phyloP scores from a whole-genome alignment of 352 stramenopile species.

The Phytophthora palmivora region DNA sequence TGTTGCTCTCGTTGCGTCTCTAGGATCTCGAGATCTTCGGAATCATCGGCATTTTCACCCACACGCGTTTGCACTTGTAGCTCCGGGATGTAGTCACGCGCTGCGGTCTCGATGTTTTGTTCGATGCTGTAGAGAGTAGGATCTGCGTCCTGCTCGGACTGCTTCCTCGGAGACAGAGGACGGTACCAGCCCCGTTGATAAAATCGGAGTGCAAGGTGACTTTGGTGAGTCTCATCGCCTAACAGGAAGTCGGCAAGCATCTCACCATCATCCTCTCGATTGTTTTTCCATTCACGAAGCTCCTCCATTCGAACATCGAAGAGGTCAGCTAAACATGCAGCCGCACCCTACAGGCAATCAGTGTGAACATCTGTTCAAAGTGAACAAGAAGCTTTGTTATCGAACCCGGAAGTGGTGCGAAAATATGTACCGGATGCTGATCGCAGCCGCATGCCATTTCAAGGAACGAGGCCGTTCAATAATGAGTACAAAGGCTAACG shows the following conservation, averaged over 20 bases:
- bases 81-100: slow-evolving; percentile 53
- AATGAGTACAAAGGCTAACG: slow-evolving; percentile 66
- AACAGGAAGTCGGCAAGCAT: slow-evolving; percentile 46
- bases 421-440: slow-evolving; percentile 60
- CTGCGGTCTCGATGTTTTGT: slow-evolving; percentile 32
- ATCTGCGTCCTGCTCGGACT: slow-evolving; percentile 17
- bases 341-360: slow-evolving; percentile 22
- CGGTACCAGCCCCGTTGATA: slow-evolving; percentile 59
- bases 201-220: slow-evolving; percentile 52
- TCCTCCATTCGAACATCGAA: slow-evolving; percentile 29
- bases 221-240: slow-evolving; percentile 42
- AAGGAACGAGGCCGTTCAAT: slow-evolving; percentile 57
- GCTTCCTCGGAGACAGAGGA: slow-evolving; percentile 35
- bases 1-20: slow-evolving; percentile 44
- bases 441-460: slow-evolving; percentile 67
- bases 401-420: slow-evolving; percentile 33
- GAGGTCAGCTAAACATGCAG: slow-evolving; percentile 20
- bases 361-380: background rate
- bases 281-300: slow-evolving; percentile 29
- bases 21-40: slow-evolving; percentile 42
- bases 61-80: slow-evolving; percentile 33
- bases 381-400: background rate
- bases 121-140: slow-evolving; percentile 36
- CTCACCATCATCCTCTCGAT: slow-evolving; percentile 22
- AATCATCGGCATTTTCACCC: slow-evolving; percentile 31